A percentile compares a stretch with the other conserved stretches of the same genome.
These are phyloP conservation scores for Xanthoconium stramineum DNA, from an alignment of 768 basidiomycete species.

Conservation along the genomic window DNA sequence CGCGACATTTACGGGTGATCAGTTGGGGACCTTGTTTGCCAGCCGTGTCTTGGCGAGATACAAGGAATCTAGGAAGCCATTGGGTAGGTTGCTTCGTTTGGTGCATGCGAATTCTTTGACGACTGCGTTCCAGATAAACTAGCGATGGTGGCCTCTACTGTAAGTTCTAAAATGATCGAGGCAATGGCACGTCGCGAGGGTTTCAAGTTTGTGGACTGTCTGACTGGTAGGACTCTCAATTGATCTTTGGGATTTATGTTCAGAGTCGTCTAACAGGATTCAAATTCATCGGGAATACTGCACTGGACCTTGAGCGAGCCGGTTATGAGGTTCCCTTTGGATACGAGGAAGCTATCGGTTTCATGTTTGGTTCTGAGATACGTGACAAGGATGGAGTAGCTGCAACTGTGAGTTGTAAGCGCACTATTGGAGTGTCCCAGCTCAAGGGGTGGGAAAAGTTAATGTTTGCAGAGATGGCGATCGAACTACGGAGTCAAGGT, in stretches of 20 bases:
- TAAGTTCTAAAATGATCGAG: conserved; percentile 88
- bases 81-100: conserved; percentile 32
- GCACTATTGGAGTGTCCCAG: neutral
- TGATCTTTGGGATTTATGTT: neutral
- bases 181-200: conserved; percentile 72
- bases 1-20: conserved; percentile 79
- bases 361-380: conserved; percentile 77
- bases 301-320: conserved; percentile 55
- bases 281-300: conserved; percentile 88
- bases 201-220: conserved; percentile 80
- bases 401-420: conserved; percentile 53
- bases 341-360: conserved; percentile 93
- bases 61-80: conserved; percentile 42
- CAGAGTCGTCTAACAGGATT: conserved; percentile 52
- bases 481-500: conserved; percentile 46
- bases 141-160: conserved; percentile 86
- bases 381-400: conserved; percentile 88
- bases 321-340: conserved; percentile 78
- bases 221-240: conserved; percentile 56
- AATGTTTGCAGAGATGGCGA: conserved; percentile 66
- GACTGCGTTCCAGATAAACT: conserved; percentile 47
- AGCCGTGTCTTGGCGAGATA: conserved; percentile 42
- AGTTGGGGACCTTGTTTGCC: conserved; percentile 65
- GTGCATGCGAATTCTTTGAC: conserved; percentile 40
- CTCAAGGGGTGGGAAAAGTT: conserved; percentile 39